These are phyloP conservation scores for Trichoderma erinaceum DNA, from an alignment of 495 filamentous ascomycete species.

Conservation along the genomic window DNA sequence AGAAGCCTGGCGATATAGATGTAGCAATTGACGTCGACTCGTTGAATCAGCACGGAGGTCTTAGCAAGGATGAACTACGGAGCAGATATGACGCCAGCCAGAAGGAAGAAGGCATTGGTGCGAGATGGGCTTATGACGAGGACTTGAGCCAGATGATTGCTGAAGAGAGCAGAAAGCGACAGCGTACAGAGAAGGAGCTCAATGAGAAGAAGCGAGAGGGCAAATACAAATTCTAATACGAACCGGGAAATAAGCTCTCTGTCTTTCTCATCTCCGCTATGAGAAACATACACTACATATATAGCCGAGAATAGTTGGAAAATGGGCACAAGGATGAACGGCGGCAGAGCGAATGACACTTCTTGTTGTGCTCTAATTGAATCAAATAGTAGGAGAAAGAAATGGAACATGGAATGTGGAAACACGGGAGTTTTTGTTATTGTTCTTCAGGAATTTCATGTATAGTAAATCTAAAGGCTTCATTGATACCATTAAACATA, in stretches of 20 bases:
- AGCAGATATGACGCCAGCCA: conserved; percentile 68
- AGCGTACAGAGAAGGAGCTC: conserved; percentile 79
- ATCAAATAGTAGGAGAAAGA: background rate
- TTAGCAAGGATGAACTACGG: conserved; percentile 55
- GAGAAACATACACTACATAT: background rate
- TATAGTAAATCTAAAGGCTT: background rate
- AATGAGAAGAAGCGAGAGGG: conserved; percentile 37
- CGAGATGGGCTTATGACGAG: conserved; percentile 81
- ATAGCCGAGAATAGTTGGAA: background rate
- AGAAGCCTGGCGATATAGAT: conserved; percentile 93
- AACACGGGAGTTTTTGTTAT: background rate
- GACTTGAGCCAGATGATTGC: conserved; percentile 97
- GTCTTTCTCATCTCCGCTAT: background rate
- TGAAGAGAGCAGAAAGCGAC: conserved; percentile 79
- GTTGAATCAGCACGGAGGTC: conserved; percentile 60
- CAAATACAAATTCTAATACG: conserved; percentile 28
- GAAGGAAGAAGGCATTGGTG: conserved; percentile 57
- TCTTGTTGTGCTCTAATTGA: background rate
- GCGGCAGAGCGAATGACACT: background rate
- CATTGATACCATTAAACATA: background rate
- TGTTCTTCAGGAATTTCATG: background rate
- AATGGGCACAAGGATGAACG: background rate
- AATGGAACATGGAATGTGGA: background rate
- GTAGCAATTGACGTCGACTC: conserved; percentile 81
- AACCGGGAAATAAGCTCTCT: background rate